Percentiles rank a stretch among this genome's conserved stretches.
phyloP scores from a whole-genome alignment of 2,329 filamentous ascomycete species.

The Xylariaceae sp. region DNA sequence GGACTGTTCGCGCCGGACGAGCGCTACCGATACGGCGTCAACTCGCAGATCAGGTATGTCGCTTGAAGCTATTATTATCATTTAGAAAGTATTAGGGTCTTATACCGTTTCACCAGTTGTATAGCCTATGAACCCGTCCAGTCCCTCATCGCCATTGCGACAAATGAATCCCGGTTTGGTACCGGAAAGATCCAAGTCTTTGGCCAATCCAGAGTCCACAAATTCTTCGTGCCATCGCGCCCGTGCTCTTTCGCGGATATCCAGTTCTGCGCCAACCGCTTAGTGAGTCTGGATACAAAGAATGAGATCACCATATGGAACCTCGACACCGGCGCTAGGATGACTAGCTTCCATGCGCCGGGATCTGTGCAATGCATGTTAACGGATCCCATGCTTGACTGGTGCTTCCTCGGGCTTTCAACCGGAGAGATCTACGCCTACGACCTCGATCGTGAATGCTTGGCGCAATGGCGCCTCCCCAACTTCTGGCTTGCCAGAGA shows the following conservation, averaged over 20 bases:
- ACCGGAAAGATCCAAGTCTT: constrained; percentile 84
- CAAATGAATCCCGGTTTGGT: constrained; percentile 79
- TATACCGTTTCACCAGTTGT: constrained; percentile 47
- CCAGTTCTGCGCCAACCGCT: constrained; percentile 79
- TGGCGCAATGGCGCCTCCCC: constrained; percentile 73
- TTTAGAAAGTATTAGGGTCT: background rate
- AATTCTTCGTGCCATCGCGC: constrained; percentile 64
- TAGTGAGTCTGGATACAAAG: constrained; percentile 77
- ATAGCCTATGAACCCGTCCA: constrained; percentile 91
- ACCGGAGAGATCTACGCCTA: constrained; percentile 87
- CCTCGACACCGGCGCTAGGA: constrained; percentile 60
- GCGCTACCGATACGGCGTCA: constrained; percentile 76
- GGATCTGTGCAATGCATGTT: constrained; percentile 68
- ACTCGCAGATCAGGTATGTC: constrained; percentile 61
- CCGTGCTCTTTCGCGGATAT: constrained; percentile 70
- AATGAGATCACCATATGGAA: constrained; percentile 85
- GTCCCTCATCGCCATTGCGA: constrained; percentile 87
- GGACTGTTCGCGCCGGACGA: constrained; percentile 80
- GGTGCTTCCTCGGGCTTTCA: constrained; percentile 78
- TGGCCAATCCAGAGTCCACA: constrained; percentile 74
- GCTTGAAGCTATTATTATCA: constrained; percentile 29
- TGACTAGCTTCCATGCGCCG: constrained; percentile 68
- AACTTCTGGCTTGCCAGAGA: constrained; percentile 80
- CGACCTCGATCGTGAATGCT: constrained; percentile 75
- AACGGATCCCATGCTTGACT: constrained; percentile 88